phyloP scores from a whole-genome alignment of 768 basidiomycete genomes.

The Kwoniella pini region DNA sequence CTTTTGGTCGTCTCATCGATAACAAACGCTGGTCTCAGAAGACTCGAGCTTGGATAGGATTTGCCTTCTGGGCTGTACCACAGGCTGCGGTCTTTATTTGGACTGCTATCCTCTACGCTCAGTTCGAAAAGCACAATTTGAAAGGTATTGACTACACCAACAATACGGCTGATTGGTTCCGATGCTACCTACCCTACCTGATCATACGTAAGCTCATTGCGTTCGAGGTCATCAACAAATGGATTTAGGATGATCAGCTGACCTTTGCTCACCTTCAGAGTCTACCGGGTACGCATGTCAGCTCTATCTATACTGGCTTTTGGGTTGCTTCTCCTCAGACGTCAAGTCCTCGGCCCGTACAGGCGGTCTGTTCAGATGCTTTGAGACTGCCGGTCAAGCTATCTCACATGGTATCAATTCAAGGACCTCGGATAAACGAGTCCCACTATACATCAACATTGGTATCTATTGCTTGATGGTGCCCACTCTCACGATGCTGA shows the following conservation, averaged over 20 bases:
- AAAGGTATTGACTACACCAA: too few relatives aligned
- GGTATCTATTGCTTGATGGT: neutral
- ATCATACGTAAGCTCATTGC: neutral
- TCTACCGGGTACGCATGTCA: neutral
- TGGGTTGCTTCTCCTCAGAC: conserved; percentile 34
- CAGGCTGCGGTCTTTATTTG: conserved; percentile 36
- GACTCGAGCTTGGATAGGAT: conserved; percentile 17
- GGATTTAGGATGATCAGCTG: too few relatives aligned
- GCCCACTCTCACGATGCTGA: conserved; percentile 6
- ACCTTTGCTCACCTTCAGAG: neutral
- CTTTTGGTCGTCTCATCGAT: conserved; percentile 34
- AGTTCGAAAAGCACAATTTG: neutral
- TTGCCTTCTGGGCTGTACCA: conserved; percentile 25
- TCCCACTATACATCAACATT: conserved; percentile 10
- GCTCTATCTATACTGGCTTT: conserved; percentile 33
- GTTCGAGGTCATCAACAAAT: neutral
- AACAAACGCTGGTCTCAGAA: conserved; percentile 20
- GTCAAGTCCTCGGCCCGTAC: conserved; percentile 28
- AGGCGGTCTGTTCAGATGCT: conserved; percentile 35
- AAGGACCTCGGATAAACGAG: conserved; percentile 4
- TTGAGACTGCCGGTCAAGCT: conserved; percentile 38
- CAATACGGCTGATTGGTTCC: conserved; percentile 7
- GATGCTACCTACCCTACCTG: conserved; percentile 1
- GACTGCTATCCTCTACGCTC: neutral
- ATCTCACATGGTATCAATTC: conserved; percentile 37